phyloP scores from a whole-genome alignment of 2,329 filamentous ascomycete genomes.

The Thielaviopsis populi region DNA sequence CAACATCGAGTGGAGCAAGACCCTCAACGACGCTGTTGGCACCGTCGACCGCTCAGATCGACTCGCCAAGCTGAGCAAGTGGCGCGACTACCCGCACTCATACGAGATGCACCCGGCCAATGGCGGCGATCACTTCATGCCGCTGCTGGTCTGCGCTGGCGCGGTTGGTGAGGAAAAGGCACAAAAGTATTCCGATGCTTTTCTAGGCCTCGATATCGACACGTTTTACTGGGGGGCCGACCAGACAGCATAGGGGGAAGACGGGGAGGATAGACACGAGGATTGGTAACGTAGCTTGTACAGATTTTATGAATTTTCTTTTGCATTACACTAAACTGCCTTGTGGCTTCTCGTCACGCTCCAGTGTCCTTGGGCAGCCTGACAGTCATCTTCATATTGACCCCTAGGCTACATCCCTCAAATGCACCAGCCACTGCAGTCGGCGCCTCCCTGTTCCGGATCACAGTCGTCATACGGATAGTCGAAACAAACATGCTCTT shows the following conservation, averaged over 20 bases:
- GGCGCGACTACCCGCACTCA: conserved; percentile 34
- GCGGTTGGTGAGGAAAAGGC: conserved; percentile 32
- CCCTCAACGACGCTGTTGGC: conserved; percentile 29
- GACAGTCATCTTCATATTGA: no score
- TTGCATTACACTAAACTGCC: neutral
- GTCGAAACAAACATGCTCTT: neutral
- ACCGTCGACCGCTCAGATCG: conserved; percentile 25
- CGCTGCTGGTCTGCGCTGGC: conserved; percentile 41
- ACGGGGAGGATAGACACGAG: neutral
- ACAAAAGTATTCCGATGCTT: conserved; percentile 34
- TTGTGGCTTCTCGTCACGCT: neutral
- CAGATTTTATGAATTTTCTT: neutral
- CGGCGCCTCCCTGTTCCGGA: neutral
- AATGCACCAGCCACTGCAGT: neutral
- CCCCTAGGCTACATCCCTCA: neutral
- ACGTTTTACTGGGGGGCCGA: conserved; percentile 40
- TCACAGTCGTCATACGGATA: conserved; percentile 5
- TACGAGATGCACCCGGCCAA: conserved; percentile 39
- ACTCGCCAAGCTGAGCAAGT: conserved; percentile 28
- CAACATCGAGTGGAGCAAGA: conserved; percentile 31
- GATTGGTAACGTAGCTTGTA: neutral
- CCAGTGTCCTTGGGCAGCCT: no score
- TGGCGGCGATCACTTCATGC: conserved; percentile 45
- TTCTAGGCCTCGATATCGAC: conserved; percentile 33
- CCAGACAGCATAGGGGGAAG: conserved; percentile 15